These are phyloP conservation scores for Fusarium sp. DNA, from an alignment of 2,329 filamentous ascomycete species.

Conservation along the genomic window DNA sequence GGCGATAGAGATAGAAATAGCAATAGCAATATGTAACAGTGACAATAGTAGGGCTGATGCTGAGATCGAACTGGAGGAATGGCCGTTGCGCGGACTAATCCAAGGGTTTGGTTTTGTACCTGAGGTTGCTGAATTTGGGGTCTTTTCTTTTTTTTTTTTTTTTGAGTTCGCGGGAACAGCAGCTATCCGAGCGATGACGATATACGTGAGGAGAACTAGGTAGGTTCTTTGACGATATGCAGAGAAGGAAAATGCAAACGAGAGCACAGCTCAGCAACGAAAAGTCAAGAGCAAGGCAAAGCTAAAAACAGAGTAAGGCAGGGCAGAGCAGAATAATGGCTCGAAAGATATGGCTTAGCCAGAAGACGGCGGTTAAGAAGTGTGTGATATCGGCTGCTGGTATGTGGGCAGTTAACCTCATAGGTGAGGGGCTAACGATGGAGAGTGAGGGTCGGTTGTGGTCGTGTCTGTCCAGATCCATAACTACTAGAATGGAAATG, in stretches of 20 bases:
- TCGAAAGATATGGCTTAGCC: slow-evolving; percentile 31
- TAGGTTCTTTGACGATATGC: neutral
- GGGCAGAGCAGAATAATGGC: slow-evolving; percentile 11
- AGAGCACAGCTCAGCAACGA: neutral
- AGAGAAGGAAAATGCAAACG: neutral
- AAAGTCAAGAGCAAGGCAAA: neutral
- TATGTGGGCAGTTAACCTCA: slow-evolving; percentile 47
- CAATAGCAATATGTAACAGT: neutral
- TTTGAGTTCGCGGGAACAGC: slow-evolving; percentile 24
- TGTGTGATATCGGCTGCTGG: slow-evolving; percentile 43
- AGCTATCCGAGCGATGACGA: slow-evolving; percentile 29
- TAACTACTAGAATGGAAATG: slow-evolving; percentile 8
- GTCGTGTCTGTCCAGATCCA: slow-evolving; percentile 8
- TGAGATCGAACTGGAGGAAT: slow-evolving; percentile 22
- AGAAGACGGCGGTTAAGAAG: slow-evolving; percentile 35
- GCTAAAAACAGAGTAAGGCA: neutral
- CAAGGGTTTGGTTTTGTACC: slow-evolving; percentile 36
- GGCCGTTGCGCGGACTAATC: slow-evolving; percentile 27
- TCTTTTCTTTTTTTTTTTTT: neutral
- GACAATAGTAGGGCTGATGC: slow-evolving; percentile 10
- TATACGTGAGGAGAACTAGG: slow-evolving; percentile 21
- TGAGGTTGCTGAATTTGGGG: slow-evolving; percentile 16
- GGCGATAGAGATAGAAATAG: neutral
- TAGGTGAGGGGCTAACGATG: slow-evolving; percentile 45
- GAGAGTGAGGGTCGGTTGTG: slow-evolving; percentile 33